Conservation (phyloP, 1,284 basidiomycete genomes). For the Trametes pubescens region DNA sequence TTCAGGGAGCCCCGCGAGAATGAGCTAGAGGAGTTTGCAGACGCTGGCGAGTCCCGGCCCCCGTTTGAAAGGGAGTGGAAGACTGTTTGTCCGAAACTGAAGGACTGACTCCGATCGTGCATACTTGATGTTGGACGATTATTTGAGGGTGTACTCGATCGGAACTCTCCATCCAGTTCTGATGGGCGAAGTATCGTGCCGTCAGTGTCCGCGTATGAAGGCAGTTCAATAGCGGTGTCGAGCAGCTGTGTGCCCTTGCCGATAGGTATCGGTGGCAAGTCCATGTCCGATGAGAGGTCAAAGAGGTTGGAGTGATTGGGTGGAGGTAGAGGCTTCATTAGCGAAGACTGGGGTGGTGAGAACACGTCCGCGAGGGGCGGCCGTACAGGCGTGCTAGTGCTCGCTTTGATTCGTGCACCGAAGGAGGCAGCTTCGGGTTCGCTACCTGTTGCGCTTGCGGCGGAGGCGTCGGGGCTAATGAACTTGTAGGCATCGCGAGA, state of each 20-base stretch:
- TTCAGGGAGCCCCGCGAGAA: constrained; percentile 42
- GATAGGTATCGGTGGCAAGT: constrained; percentile 56
- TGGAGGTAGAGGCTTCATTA: constrained; percentile 45
- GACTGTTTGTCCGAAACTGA: constrained; percentile 67
- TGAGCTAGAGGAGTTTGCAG: constrained; percentile 34
- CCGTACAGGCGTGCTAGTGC: constrained; percentile 35
- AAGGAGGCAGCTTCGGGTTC: constrained; percentile 43
- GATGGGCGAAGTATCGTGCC: constrained; percentile 11
- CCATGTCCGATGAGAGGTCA: constrained; percentile 57
- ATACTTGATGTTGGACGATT: constrained; percentile 41
- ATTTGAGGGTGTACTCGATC: constrained; percentile 22
- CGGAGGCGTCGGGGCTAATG: constrained; percentile 69
- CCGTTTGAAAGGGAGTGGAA: constrained; percentile 49
- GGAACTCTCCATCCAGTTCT: constrained; percentile 21
- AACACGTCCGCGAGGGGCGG: constrained; percentile 44
- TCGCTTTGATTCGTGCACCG: constrained; percentile 22
- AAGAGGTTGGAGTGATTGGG: constrained; percentile 56
- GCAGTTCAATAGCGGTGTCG: constrained; percentile 52
- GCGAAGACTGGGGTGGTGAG: constrained; percentile 39
- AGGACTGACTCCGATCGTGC: constrained; percentile 59
- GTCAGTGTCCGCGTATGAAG: constrained; percentile 44
- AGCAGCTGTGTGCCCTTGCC: constrained; percentile 52
- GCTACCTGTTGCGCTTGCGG: constrained; percentile 48
- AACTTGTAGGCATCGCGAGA: constrained; percentile 69
- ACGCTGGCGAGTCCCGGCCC: constrained; percentile 27